phyloP scores from a whole-genome alignment of 2,329 filamentous ascomycete species.

The Tolypocladium ophioglossoides region DNA sequence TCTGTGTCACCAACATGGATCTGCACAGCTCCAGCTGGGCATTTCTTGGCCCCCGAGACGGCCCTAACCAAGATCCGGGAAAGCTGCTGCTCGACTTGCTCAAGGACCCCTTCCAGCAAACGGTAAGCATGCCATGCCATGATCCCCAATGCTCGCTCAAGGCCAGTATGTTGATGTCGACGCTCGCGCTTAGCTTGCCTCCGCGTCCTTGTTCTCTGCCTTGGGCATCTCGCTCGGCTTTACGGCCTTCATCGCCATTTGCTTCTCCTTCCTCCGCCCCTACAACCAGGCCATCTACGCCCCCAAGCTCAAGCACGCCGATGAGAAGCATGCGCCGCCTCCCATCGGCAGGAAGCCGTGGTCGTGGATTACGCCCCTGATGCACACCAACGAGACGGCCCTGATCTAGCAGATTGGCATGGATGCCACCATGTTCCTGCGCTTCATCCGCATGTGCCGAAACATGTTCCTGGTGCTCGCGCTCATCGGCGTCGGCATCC shows the following conservation, averaged over 20 bases:
- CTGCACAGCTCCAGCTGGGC: neutral
- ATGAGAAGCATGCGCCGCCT: slow-evolving; percentile 81
- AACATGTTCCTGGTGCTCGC: slow-evolving; percentile 74
- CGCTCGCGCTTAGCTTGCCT: slow-evolving; percentile 14
- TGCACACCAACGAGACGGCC: slow-evolving; percentile 66
- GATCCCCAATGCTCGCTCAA: neutral
- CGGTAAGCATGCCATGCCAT: slow-evolving; percentile 21
- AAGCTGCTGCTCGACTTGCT: slow-evolving; percentile 37
- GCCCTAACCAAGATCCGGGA: slow-evolving; percentile 17
- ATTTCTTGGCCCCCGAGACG: neutral
- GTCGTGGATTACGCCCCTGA: slow-evolving; percentile 73
- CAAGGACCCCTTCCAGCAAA: slow-evolving; percentile 37
- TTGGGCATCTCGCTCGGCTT: slow-evolving; percentile 70
- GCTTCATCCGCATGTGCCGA: slow-evolving; percentile 82
- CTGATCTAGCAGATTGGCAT: slow-evolving; percentile 76
- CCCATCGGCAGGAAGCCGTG: slow-evolving; percentile 78
- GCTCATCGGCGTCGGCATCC: slow-evolving; percentile 61
- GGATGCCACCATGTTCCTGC: slow-evolving; percentile 84
- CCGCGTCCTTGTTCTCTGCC: slow-evolving; percentile 60
- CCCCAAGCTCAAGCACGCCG: slow-evolving; percentile 84
- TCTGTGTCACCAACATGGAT: neutral
- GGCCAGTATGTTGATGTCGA: neutral
- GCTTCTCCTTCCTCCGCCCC: slow-evolving; percentile 83
- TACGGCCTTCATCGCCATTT: slow-evolving; percentile 60
- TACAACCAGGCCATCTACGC: slow-evolving; percentile 91